Evolutionary conservation across 2,329 filamentous ascomycete genomes (phyloP), one percentile per base, ranked within the genome.

Genomic region (Colletotrichum eleusines): DNA sequence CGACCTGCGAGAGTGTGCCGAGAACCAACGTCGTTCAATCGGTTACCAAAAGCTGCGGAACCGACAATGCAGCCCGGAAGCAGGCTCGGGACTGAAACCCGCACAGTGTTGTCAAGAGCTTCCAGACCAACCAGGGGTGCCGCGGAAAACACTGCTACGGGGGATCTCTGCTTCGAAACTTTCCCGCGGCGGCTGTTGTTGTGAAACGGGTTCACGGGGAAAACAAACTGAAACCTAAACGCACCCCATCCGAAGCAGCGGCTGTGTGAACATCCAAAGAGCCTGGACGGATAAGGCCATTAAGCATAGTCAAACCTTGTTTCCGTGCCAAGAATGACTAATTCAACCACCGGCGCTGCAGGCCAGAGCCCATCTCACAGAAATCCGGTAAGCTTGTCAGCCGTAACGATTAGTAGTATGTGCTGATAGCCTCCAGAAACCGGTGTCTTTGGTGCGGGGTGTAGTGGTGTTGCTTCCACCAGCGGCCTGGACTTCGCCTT

Each of bases 181-280:
- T 35, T 14, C 20, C 26, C 18, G 51, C 5, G 18, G 51, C 9
- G 20, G 18, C 28, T 35, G 8, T 44, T n/a, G 0, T 18, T 2
- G 3, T 23, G 31, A 55, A 38, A 55, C n/a, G 20, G n/a, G 2
- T 23, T n/a, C 20, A 16, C 20, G 11, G 4, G 31, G 7, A 33
- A 40, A 35, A 35, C 5, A 55, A 4, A 11, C 2, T 2, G 3
- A 23, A 38, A 23, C 2, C 0, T 1, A 1, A 38, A 5, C 20
- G 20, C 18, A n/a, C n/a, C 5, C 18, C 14, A 20, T 2, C 9
- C 3, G 20, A 55, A 18, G 20, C 28, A 38, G 16, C 1, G 42
- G 7, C 42, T 38, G 12, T n/a, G 16, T 31, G 51, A 38, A 38
- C 35, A 14, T 38, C 18, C 1, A 4, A 2, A 16, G 14, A 54